Evolutionary conservation across 202 grass and related monocot genomes (phyloP), one percentile per base, ranked within the genome.

Genomic region (Elaeis oleifera): DNA sequence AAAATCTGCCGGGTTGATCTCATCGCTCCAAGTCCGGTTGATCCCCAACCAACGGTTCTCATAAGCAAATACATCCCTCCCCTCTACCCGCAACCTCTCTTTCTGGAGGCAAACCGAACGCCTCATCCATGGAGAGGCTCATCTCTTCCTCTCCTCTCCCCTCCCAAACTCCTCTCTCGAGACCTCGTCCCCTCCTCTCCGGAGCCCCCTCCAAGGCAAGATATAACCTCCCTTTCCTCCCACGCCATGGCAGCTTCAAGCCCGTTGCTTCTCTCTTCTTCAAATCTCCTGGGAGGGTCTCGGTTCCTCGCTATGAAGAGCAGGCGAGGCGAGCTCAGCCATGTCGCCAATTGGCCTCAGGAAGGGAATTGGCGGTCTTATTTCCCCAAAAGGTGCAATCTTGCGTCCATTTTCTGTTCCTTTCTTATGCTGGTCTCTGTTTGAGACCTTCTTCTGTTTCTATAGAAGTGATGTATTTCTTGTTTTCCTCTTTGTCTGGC

Each of bases 121-220:
- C 71, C 29, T 6, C 66, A 54, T 31, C 56, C 61, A 84, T 84
- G 85, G 77, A 89, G 62, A 82, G 74, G 74, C 78, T 89, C 58
- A 78, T 89, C 74, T 85, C 81, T 66, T 65, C 61, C 72, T 53
- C 81, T 72, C 79, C 26, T 60, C 81, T 71, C 71, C 61, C 75
- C 71, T 58, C 71, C 36, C 76, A 68, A 61, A 11, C 65, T 19
- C 72, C 15, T 11, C 0, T 73, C 26, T 50, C 80, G 0, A 18
- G 19, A 16, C 57, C 54, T 56, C 55, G 23, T 7, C 59, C 58
- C 9, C 74, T 70, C 14, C 16, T 25, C 59, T 56, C 14, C 61
- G 56, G 77, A 19, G 36, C 11, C 65, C 64, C 49, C 50, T 44
- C 55, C 18, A 1, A 23, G 49, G 61, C 74, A 61, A 16, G 36